Evolutionary conservation across 306 rosid genomes (phyloP).

Genomic region (Cicer cuneatum): DNA sequence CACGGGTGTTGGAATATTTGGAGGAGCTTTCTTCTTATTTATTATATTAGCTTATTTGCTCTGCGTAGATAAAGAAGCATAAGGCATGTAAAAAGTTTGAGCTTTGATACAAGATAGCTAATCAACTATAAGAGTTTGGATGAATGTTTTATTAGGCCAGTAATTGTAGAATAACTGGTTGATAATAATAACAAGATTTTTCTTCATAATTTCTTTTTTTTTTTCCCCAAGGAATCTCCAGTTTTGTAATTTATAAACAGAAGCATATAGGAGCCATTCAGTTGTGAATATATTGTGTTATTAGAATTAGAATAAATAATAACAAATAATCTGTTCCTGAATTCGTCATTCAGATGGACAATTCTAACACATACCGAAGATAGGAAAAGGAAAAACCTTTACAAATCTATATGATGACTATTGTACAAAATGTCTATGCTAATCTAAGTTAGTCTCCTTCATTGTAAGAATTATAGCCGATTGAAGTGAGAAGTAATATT

Average conservation of each 20-base stretch:
- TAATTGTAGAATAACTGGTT: background rate
- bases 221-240: background rate
- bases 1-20: constrained; percentile 7
- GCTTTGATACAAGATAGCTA: background rate
- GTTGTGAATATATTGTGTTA: constrained; percentile 3
- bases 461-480: background rate
- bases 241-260: background rate
- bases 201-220: background rate
- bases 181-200: no score
- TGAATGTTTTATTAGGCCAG: background rate
- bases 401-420: constrained; percentile 10
- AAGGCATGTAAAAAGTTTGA: background rate
- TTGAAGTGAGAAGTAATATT: background rate
- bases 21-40: background rate
- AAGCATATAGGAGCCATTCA: constrained; percentile 6
- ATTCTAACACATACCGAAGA: background rate
- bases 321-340: background rate
- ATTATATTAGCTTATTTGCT: background rate
- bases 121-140: background rate
- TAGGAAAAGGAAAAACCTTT: constrained; percentile 3
- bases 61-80: background rate
- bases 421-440: background rate
- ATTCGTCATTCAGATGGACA: constrained; percentile 13
- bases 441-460: constrained; percentile 1
- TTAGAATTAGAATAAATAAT: background rate